Percentiles rank a stretch among this genome's conserved stretches.
Evolutionary conservation across 176 grass and related monocot genomes (phyloP).

Genomic region (Eragrostis curvula): DNA sequence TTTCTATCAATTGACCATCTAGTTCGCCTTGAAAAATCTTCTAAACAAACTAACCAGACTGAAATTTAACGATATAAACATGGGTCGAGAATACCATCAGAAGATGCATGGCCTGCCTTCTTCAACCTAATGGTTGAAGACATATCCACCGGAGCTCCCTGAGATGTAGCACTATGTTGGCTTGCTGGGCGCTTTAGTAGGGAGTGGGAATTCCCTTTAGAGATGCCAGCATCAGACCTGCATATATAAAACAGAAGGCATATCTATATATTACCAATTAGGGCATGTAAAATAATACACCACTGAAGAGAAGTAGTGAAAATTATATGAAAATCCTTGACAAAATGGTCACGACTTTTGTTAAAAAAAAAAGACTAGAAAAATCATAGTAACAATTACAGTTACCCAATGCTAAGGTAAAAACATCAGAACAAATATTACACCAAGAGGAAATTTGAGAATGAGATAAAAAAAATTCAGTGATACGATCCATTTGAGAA

Average conservation of each 20-base stretch:
- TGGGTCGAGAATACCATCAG: constrained; percentile 52
- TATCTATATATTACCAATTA: constrained; percentile 19
- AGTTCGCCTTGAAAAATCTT: background rate
- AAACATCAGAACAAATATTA: constrained; percentile 12
- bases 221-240: constrained; percentile 52
- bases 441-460: background rate
- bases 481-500: background rate
- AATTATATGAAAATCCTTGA: background rate
- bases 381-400: background rate
- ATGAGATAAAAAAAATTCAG: background rate
- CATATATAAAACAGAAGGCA: constrained; percentile 26
- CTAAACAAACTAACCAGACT: background rate
- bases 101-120: constrained; percentile 49
- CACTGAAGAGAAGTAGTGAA: background rate
- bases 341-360: constrained; percentile 12
- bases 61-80: background rate
- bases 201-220: constrained; percentile 51
- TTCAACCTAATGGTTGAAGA: constrained; percentile 54
- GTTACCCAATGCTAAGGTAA: background rate
- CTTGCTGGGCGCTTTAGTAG: constrained; percentile 52
- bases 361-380: constrained; percentile 4
- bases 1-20: background rate
- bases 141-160: constrained; percentile 31
- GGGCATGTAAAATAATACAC: constrained; percentile 2
- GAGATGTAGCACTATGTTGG: constrained; percentile 37